Conservation (phyloP, 495 filamentous ascomycete species). For the Chaetomium tenue region DNA sequence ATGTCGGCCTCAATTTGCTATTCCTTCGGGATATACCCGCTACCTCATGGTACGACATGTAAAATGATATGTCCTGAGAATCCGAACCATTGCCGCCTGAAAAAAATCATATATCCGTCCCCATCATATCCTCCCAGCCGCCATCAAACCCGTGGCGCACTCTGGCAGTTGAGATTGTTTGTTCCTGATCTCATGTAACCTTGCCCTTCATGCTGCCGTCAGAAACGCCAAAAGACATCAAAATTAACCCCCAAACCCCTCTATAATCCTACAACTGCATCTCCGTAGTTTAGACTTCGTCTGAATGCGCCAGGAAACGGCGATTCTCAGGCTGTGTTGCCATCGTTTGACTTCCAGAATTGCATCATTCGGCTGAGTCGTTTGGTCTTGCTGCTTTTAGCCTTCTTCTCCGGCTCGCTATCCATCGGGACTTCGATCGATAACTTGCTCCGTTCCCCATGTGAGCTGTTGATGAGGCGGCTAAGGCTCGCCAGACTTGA, state of each 20-base stretch:
- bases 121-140: slow-evolving; percentile 29
- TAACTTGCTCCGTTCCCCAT: slow-evolving; percentile 77
- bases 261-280: slow-evolving; percentile 31
- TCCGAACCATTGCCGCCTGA: slow-evolving; percentile 33
- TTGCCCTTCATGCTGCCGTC: slow-evolving; percentile 43
- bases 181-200: slow-evolving; percentile 28
- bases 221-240: slow-evolving; percentile 32
- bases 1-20: slow-evolving; percentile 18
- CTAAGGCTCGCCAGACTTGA: slow-evolving; percentile 84
- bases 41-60: slow-evolving; percentile 18
- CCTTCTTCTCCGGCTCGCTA: slow-evolving; percentile 57
- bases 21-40: slow-evolving; percentile 5
- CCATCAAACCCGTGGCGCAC: slow-evolving; percentile 21
- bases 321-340: neutral
- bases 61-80: slow-evolving; percentile 46
- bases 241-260: slow-evolving; percentile 20
- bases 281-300: slow-evolving; percentile 1
- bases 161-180: slow-evolving; percentile 29
- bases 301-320: neutral
- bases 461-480: slow-evolving; percentile 73
- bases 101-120: slow-evolving; percentile 35
- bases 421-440: slow-evolving; percentile 62
- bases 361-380: slow-evolving; percentile 78
- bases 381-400: slow-evolving; percentile 67
- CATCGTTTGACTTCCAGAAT: slow-evolving; percentile 67